These are phyloP conservation scores for Marchantia polymorpha DNA, from an alignment of 225 moss, liverwort and hornwort species.

Conservation along the genomic window DNA sequence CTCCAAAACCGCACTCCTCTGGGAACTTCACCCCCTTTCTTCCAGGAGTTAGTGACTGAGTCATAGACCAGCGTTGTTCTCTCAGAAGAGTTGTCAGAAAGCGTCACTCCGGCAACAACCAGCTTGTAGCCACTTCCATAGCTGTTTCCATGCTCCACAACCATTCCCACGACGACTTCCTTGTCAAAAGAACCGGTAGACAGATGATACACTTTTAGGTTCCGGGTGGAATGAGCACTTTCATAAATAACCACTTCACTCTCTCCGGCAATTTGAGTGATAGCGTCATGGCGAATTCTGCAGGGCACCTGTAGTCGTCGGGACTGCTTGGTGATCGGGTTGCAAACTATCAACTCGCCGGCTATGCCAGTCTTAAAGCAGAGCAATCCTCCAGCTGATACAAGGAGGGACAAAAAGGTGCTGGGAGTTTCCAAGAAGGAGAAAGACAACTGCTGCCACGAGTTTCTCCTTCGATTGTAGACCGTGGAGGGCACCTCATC, in stretches of 20 bases:
- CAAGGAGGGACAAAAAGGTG: conserved; percentile 27
- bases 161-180: conserved; percentile 41
- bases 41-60: conserved; percentile 34
- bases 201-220: conserved; percentile 26
- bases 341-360: conserved; percentile 42
- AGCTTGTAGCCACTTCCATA: conserved; percentile 41
- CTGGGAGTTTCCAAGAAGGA: conserved; percentile 30
- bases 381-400: conserved; percentile 38
- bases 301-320: conserved; percentile 28
- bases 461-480: conserved; percentile 37
- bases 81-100: conserved; percentile 18
- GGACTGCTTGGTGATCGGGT: conserved; percentile 43
- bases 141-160: conserved; percentile 28
- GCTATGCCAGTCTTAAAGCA: conserved; percentile 39
- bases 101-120: conserved; percentile 35
- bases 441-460: conserved; percentile 37
- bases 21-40: conserved; percentile 33
- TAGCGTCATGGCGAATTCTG: conserved; percentile 28
- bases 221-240: conserved; percentile 31
- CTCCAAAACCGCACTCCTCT: conserved; percentile 41
- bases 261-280: conserved; percentile 19
- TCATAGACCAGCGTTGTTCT: conserved; percentile 39
- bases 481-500: conserved; percentile 36
- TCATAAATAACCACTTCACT: conserved; percentile 19
- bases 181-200: conserved; percentile 35